Percentiles rank a stretch among this genome's conserved stretches.
Evolutionary conservation across 2,329 filamentous ascomycete genomes (phyloP).

Genomic region (Remersonia thermophila): DNA sequence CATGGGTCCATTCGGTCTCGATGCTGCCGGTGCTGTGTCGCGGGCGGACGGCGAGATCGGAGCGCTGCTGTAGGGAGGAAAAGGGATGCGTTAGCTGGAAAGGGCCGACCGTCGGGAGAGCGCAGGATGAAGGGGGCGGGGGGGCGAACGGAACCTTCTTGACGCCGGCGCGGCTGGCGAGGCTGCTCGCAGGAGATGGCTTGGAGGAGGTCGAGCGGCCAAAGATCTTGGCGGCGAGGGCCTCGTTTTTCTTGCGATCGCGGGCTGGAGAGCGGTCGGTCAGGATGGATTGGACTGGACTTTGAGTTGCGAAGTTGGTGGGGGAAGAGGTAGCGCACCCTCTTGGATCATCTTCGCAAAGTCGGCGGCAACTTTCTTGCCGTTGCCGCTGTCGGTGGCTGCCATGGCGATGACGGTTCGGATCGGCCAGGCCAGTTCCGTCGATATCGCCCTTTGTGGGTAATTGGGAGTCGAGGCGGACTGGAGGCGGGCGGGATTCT

Average conservation of each 20-base stretch:
- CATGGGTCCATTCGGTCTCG: conserved; percentile 59
- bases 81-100: no score
- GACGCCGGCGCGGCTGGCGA: conserved; percentile 61
- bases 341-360: conserved; percentile 45
- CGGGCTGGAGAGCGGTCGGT: conserved; percentile 33
- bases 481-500: no score
- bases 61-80: conserved; percentile 21
- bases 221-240: conserved; percentile 61
- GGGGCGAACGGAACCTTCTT: conserved; percentile 40
- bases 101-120: no score
- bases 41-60: conserved; percentile 20
- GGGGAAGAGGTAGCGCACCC: conserved; percentile 25
- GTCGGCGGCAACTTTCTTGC: conserved; percentile 29
- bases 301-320: neutral
- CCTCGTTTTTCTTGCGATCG: conserved; percentile 58
- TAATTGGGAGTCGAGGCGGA: no score
- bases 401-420: conserved; percentile 12
- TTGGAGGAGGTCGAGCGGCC: conserved; percentile 43
- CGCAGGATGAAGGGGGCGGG: no score
- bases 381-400: conserved; percentile 11
- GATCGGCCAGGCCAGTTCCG: neutral
- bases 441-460: no score
- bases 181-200: conserved; percentile 34
- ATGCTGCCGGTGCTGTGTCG: conserved; percentile 40
- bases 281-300: no score